A percentile compares a stretch with the other conserved stretches of the same genome.
Conservation (phyloP, 441 rosid species). For the Erodium trifolium region DNA sequence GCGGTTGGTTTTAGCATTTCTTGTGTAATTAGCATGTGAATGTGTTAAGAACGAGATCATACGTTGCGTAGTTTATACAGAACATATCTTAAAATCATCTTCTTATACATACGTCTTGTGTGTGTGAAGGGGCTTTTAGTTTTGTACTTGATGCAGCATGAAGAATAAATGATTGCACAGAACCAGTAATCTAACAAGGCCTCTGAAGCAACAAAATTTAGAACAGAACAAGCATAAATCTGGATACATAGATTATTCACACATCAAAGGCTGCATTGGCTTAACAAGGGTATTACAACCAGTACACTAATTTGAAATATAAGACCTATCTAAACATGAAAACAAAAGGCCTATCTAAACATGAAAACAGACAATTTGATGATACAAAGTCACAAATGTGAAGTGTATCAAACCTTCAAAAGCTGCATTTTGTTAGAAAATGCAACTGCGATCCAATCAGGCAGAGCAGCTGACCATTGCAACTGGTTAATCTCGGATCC, state of each 20-base stretch:
- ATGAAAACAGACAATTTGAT: background rate
- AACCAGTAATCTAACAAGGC: no score
- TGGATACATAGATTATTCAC: background rate
- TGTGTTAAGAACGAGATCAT: background rate
- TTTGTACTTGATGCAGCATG: background rate
- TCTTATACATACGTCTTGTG: no score
- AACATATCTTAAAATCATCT: background rate
- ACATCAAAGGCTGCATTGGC: background rate
- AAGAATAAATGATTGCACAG: background rate
- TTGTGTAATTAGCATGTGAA: background rate
- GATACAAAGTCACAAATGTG: background rate
- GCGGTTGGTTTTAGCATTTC: background rate
- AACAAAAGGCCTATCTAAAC: background rate
- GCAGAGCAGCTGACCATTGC: constrained; percentile 75
- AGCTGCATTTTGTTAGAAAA: constrained; percentile 80
- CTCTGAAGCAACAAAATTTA: no score
- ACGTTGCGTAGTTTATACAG: background rate
- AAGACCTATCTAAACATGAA: background rate
- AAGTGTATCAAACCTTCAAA: constrained; percentile 60
- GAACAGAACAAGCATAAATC: no score
- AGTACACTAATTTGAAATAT: background rate
- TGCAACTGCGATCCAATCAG: constrained; percentile 85
- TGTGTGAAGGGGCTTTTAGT: background rate
- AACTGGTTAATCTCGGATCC: constrained; percentile 77
- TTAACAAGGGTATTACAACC: background rate